Evolutionary conservation across 2,329 filamentous ascomycete species (phyloP).

Genomic region (Lizonia empirigonia): DNA sequence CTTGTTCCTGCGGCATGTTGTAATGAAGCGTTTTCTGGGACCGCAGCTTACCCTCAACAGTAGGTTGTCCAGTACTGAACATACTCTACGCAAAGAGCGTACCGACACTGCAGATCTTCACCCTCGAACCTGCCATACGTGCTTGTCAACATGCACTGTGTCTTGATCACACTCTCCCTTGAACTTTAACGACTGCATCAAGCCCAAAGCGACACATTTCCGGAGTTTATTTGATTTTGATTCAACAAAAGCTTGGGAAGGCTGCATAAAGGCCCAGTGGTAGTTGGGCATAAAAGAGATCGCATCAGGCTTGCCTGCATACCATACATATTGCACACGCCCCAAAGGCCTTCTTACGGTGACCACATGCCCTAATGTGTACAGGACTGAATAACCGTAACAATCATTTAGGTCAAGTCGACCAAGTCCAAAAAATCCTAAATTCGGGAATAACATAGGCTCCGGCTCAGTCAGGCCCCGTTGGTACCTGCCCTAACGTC

Average conservation of each 20-base stretch:
- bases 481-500: not conserved
- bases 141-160: conserved; percentile 26
- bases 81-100: conserved; percentile 5
- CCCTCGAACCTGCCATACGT: conserved; percentile 10
- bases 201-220: conserved; percentile 9
- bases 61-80: conserved; percentile 10
- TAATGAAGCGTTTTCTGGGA: conserved; percentile 9
- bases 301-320: conserved; percentile 4
- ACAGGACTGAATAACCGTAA: too few species aligned
- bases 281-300: not conserved
- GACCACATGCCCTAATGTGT: too few species aligned
- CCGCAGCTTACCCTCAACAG: conserved; percentile 16
- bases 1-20: conserved; percentile 5
- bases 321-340: not conserved
- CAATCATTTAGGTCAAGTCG: too few species aligned
- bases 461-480: not conserved
- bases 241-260: conserved; percentile 2
- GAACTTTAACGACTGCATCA: not conserved
- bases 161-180: not conserved
- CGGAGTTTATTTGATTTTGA: not conserved
- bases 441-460: not conserved
- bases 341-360: not conserved
- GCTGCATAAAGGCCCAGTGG: not conserved
- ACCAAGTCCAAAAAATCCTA: not conserved
- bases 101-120: conserved; percentile 8